These are phyloP conservation scores for Kalanchoe fedtschenkoi DNA, from an alignment of 164 flowering plant species.

Conservation along the genomic window DNA sequence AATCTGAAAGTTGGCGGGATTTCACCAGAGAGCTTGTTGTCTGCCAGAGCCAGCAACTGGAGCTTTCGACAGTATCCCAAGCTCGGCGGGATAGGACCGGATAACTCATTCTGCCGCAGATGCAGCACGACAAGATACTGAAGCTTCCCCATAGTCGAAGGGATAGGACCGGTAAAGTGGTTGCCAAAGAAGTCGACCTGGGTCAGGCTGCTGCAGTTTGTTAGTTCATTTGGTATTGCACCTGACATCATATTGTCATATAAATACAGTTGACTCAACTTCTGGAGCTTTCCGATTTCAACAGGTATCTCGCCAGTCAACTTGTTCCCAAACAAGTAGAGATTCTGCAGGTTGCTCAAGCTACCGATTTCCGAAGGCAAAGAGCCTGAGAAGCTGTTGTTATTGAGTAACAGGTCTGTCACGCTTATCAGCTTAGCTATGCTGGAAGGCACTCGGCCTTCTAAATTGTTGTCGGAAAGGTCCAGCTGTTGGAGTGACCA, in stretches of 20 bases:
- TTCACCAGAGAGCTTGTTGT: constrained; percentile 66
- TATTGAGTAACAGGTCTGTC: constrained; percentile 62
- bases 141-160: constrained; percentile 63
- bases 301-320: constrained; percentile 55
- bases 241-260: constrained; percentile 83
- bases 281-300: constrained; percentile 67
- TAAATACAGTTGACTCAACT: constrained; percentile 41
- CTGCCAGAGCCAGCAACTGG: constrained; percentile 59
- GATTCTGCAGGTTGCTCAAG: constrained; percentile 41
- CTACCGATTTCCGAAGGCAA: constrained; percentile 68
- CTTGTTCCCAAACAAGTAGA: constrained; percentile 51
- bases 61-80: constrained; percentile 72
- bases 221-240: constrained; percentile 57
- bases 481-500: constrained; percentile 56
- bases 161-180: constrained; percentile 64
- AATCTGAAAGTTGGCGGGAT: constrained; percentile 62
- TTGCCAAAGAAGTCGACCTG: constrained; percentile 78
- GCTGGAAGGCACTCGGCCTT: constrained; percentile 44
- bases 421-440: constrained; percentile 39
- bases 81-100: constrained; percentile 75
- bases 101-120: constrained; percentile 68
- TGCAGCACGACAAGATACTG: constrained; percentile 57
- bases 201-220: constrained; percentile 61
- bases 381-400: constrained; percentile 68
- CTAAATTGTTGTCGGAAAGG: constrained; percentile 53